Percentiles rank a stretch among this genome's conserved stretches.
Evolutionary conservation across 768 basidiomycete genomes (phyloP).

Genomic region (Chalciporus sphaerocephalus): DNA sequence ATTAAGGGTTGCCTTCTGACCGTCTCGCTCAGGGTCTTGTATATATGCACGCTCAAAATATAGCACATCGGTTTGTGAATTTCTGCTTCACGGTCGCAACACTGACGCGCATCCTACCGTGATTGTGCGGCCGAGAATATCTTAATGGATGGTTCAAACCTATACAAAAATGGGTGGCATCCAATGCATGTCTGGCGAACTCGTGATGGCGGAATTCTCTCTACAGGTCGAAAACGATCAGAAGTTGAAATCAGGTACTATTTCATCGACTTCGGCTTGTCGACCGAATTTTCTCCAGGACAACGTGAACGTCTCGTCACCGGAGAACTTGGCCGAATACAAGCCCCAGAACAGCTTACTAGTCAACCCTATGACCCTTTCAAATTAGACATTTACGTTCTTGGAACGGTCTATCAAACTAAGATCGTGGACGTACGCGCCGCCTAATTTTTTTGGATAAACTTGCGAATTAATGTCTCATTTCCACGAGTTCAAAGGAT

Average conservation of each 20-base stretch:
- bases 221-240: conserved; percentile 24
- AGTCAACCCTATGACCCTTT: too few relatives aligned
- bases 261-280: conserved; percentile 34
- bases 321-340: too few relatives aligned
- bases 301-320: too few relatives aligned
- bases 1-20: too few relatives aligned
- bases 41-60: not conserved
- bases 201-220: conserved; percentile 14
- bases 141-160: conserved; percentile 18
- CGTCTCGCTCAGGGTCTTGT: not conserved
- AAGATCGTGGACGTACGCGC: too few relatives aligned
- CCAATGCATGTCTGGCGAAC: conserved; percentile 5
- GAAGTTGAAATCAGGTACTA: conserved; percentile 24
- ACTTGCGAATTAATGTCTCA: too few relatives aligned
- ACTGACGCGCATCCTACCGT: not conserved
- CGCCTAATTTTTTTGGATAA: too few relatives aligned
- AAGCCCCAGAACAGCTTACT: too few relatives aligned
- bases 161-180: conserved; percentile 26
- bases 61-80: not conserved
- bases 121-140: not conserved
- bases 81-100: too few relatives aligned
- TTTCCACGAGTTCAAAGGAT: too few relatives aligned
- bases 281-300: conserved; percentile 7
- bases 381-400: too few relatives aligned
- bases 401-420: too few relatives aligned